Evolutionary conservation across 768 basidiomycete species (phyloP), one percentile per base, ranked within the genome.

Genomic region (Baorangia bicolor): DNA sequence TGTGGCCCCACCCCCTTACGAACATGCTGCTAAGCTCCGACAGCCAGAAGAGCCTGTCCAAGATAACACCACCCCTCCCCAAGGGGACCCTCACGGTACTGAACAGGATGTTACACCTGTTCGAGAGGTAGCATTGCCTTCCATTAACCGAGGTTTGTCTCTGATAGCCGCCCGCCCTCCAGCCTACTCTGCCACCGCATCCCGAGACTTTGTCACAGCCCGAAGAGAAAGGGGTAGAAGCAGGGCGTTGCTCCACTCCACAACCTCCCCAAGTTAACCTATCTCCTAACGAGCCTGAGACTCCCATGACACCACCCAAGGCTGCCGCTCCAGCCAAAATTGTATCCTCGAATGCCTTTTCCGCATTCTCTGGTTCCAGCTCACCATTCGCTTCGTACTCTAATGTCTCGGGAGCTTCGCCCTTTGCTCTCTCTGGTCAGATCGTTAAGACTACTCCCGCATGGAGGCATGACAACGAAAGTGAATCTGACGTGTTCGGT

Each of bases 321-420:
- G 45, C 58, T 10, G 13, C 55, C 0, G 31, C 49, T 49, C 53
- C 62, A 30, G 34, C 53, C 28, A 52, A 59, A 34, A 25, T 21
- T 3, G 57, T 30, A 43, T 16, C 61, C 5, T 43, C 56, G 16
- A 70, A 67, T 38, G 69, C 75, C n/a, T 78, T 78, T 56, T 74
- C 77, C 20, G 67, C 74, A 16, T 78, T 77, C 51, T 67, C 73
- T 16, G 65, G 70, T 14, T 64, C 71, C 10, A 55, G 65, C 5
- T 76, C 77, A 18, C 66, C 75, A 6, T 77, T 76, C 25, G 49
- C 62, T 28, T 69, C 65, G 28, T 73, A 69, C 45, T 61, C 72
- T 9, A 67, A 56, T 21, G 38, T 58, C 30, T 60, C 61, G 14
- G 66, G 64, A 9, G 31, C 51, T 4, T 68, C 69, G 2, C 64